Conservation (phyloP, 2,329 filamentous ascomycete genomes). For the Fusarium pseudograminearum region DNA sequence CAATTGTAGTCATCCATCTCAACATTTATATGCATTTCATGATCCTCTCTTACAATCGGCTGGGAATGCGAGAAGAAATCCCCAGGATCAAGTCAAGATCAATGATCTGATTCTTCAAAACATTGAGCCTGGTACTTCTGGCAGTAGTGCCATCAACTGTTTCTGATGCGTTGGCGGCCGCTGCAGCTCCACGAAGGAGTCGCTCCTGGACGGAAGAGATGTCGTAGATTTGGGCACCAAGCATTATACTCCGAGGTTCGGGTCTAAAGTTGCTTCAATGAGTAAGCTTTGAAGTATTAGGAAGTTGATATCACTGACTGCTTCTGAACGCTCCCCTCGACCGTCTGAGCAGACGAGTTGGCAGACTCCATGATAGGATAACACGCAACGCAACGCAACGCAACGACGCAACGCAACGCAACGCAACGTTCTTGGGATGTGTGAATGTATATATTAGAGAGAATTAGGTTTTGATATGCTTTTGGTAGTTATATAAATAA, state of each 20-base stretch:
- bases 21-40: neutral
- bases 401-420: neutral
- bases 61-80: neutral
- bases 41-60: neutral
- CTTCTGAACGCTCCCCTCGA: neutral
- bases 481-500: neutral
- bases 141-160: neutral
- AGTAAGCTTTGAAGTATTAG: neutral
- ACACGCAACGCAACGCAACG: neutral
- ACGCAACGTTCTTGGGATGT: neutral
- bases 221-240: slow-evolving; percentile 18
- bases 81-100: slow-evolving; percentile 7
- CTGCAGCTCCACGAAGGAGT: neutral
- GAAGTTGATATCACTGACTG: neutral
- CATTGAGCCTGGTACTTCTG: neutral
- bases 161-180: neutral
- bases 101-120: neutral
- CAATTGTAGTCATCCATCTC: neutral
- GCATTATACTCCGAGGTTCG: neutral
- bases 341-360: neutral
- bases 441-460: neutral
- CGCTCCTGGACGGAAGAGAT: slow-evolving; percentile 9
- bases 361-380: slow-evolving; percentile 1
- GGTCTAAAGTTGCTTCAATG: fast-evolving
- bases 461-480: fast-evolving